Evolutionary conservation across 2,329 filamentous ascomycete species (phyloP), one percentile per base, ranked within the genome.

Genomic region (Ophiostoma angusticollis): DNA sequence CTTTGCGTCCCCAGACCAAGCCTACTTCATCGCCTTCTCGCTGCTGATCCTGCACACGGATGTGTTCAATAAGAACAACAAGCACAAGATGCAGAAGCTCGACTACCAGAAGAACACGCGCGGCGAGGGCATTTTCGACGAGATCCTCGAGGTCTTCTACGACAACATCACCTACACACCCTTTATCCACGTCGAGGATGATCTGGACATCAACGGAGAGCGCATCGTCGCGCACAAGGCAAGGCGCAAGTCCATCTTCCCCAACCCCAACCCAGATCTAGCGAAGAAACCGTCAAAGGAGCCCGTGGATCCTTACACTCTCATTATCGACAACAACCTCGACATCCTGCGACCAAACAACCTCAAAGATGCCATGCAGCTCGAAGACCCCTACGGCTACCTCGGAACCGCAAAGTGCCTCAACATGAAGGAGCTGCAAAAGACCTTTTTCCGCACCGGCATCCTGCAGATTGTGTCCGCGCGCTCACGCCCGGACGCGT

Each of bases 21-120:
- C 91, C n/a, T 95, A 96, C 57, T 94, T 96, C 52, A 89, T 96
- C 47, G 86, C 89, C 13, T 98, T 98, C 55, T 96, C 89, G 2
- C 77, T 98, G 41, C 73, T 98, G 43, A 95, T 98, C 49, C 67
- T 98, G 24, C 91, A 98, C 52, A 96, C 91, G 0, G 91, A 98
- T 55, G 84, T 93, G n/a, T 96, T 96, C 74, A 98, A 98, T 67
- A 94, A 93, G 61, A 98, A 96, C 65, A 96, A 96, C 64, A 96
- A 96, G 63, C 75, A 91, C 58, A 98, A 98, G 61, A 98, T 98
- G 91, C 86, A 93, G 54, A 93, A 93, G 55, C 64, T 72, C 1
- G 91, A 96, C 53, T 98, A 98, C 59, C 70, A 96, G 50, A 95
- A 93, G 59, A 96, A 96, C 56, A 93, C 87, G 0, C 78, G 78